Percentiles rank a stretch among this genome's conserved stretches.
phyloP scores from a whole-genome alignment of 179 eudicot genomes.

The Drosera spatulata region DNA sequence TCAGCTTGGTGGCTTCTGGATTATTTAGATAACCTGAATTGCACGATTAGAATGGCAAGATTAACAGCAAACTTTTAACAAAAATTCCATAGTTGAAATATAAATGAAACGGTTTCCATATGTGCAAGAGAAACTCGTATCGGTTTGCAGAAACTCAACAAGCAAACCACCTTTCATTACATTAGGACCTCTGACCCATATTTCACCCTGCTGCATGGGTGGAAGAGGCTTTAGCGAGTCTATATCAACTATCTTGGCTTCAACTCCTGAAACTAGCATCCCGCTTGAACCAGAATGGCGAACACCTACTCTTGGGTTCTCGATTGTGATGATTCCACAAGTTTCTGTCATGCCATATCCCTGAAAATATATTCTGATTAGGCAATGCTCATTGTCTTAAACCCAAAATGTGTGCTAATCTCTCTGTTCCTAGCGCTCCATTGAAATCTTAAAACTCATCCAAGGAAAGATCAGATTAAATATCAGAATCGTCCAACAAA shows the following conservation, averaged over 20 bases:
- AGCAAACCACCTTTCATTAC: slow-evolving; percentile 40
- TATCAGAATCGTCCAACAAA: too few species aligned
- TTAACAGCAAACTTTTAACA: too few species aligned
- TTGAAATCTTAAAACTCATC: too few species aligned
- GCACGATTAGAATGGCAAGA: too few species aligned
- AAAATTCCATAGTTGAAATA: too few species aligned
- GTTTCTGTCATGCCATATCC: slow-evolving; percentile 71
- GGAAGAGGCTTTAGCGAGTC: slow-evolving; percentile 41
- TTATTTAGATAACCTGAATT: slow-evolving; percentile 48
- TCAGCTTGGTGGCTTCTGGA: slow-evolving; percentile 43
- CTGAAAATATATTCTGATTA: slow-evolving; percentile 20
- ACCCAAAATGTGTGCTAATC: too few species aligned
- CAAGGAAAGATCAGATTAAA: too few species aligned
- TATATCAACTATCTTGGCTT: slow-evolving; percentile 37
- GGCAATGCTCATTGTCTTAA: background rate
- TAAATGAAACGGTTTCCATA: too few species aligned
- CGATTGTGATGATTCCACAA: slow-evolving; percentile 30
- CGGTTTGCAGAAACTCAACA: too few species aligned
- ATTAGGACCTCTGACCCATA: slow-evolving; percentile 54
- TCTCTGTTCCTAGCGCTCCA: too few species aligned
- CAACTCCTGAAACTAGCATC: slow-evolving; percentile 37
- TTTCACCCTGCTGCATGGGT: slow-evolving; percentile 47
- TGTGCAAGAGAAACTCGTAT: too few species aligned
- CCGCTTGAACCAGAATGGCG: slow-evolving; percentile 56
- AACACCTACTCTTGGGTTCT: slow-evolving; percentile 29